Conservation (phyloP, 2,329 filamentous ascomycete genomes). For the Dactylellina cionopaga region DNA sequence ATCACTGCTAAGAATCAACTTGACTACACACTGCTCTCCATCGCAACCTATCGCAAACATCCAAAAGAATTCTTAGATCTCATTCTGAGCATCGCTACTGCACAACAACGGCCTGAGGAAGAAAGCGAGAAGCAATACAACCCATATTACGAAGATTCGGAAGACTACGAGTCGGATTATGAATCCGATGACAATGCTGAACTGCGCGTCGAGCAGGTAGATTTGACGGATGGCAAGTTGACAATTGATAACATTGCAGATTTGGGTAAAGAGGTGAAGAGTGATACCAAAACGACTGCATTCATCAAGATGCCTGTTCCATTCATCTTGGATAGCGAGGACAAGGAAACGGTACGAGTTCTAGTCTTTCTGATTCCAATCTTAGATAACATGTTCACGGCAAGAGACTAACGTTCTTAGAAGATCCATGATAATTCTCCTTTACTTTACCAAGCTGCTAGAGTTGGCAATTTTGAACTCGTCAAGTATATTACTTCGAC, state of each 20-base stretch:
- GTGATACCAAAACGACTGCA: constrained; percentile 5
- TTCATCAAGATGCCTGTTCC: constrained; percentile 29
- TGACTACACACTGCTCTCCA: constrained; percentile 69
- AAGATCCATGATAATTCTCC: background rate
- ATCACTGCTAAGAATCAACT: constrained; percentile 65
- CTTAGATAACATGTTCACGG: too few species aligned
- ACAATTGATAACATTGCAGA: constrained; percentile 39
- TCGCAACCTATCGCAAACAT: constrained; percentile 71
- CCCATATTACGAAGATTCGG: constrained; percentile 55
- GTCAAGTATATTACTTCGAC: constrained; percentile 35
- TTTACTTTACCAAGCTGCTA: constrained; percentile 23
- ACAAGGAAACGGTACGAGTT: constrained; percentile 19
- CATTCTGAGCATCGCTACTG: constrained; percentile 75
- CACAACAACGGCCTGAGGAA: constrained; percentile 72
- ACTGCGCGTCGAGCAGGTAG: constrained; percentile 16
- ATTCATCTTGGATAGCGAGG: constrained; percentile 55
- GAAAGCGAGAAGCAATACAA: constrained; percentile 64
- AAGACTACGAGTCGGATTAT: constrained; percentile 60
- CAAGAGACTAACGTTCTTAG: background rate
- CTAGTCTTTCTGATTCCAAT: too few species aligned
- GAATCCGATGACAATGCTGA: constrained; percentile 59
- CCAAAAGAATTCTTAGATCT: constrained; percentile 67
- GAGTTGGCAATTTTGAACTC: constrained; percentile 28
- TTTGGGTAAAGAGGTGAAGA: constrained; percentile 48
- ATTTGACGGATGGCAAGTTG: constrained; percentile 38